Conservation (phyloP, 441 rosid species). For the Daphne laureola region DNA sequence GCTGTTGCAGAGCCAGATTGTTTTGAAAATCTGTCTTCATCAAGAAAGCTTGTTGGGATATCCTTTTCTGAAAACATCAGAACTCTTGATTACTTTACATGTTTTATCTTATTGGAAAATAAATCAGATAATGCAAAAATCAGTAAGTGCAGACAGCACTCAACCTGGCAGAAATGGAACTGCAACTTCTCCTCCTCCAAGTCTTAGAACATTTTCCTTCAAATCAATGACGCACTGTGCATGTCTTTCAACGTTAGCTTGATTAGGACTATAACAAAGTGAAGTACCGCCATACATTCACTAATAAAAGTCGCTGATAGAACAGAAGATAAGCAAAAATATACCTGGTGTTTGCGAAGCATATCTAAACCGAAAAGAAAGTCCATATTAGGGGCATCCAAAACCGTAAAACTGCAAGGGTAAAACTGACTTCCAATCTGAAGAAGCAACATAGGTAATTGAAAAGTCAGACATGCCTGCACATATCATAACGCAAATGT, state of each 20-base stretch:
- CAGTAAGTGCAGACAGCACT: constrained; percentile 2
- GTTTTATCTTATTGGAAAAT: not conserved
- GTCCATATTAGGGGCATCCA: constrained; percentile 96
- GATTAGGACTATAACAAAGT: constrained; percentile 3
- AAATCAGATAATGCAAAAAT: not conserved
- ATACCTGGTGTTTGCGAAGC: constrained; percentile 99
- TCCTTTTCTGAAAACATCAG: constrained; percentile 65
- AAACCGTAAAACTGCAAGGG: constrained; percentile 84
- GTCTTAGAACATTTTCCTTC: constrained; percentile 81
- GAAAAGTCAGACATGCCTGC: constrained; percentile 5
- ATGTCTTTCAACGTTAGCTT: constrained; percentile 5
- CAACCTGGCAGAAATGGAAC: constrained; percentile 95
- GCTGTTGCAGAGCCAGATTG: constrained; percentile 75
- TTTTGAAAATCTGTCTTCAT: constrained; percentile 67
- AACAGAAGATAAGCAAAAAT: constrained; percentile 13
- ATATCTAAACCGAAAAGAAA: constrained; percentile 97
- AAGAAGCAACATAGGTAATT: constrained; percentile 14
- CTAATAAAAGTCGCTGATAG: not conserved
- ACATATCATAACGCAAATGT: not conserved
- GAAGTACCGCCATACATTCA: constrained; percentile 3
- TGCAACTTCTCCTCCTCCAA: constrained; percentile 94
- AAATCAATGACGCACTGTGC: constrained; percentile 85
- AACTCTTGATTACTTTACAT: constrained; percentile 6
- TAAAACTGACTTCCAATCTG: constrained; percentile 85
- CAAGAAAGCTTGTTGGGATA: constrained; percentile 68